Percentiles rank a stretch among this genome's conserved stretches.
Conservation (phyloP, 495 filamentous ascomycete genomes). For the Hypoxylon trugodes region DNA sequence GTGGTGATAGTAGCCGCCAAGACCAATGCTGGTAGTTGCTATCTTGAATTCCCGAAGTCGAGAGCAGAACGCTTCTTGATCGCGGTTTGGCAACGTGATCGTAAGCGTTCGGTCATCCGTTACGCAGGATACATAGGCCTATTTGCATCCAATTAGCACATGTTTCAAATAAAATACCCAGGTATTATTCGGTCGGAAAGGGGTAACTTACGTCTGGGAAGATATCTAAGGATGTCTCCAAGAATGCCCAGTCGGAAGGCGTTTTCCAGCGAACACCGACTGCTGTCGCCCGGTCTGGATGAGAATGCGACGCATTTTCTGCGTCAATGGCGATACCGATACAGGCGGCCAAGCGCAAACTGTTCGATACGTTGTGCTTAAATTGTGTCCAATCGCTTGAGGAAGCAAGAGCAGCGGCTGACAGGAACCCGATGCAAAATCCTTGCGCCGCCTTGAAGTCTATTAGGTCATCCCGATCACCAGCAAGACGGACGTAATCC, state of each 20-base stretch:
- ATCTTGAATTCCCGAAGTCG: not conserved
- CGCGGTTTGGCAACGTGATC: not conserved
- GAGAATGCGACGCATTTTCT: not conserved
- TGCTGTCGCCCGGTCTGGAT: not conserved
- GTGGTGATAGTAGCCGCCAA: constrained; percentile 1
- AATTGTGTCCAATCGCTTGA: not conserved
- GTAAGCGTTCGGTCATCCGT: not conserved
- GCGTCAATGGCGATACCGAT: not conserved
- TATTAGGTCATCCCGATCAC: not conserved
- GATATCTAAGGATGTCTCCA: not conserved
- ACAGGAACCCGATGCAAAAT: constrained; percentile 3
- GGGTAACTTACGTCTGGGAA: not conserved
- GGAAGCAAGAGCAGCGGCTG: not conserved
- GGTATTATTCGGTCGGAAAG: not conserved
- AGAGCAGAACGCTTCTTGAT: constrained; percentile 2
- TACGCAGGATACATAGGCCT: constrained; percentile 2
- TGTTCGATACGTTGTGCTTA: not conserved
- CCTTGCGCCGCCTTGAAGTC: not conserved
- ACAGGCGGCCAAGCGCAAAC: not conserved
- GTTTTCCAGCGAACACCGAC: constrained; percentile 2
- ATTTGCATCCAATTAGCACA: not conserved
- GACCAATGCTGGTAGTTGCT: not conserved
- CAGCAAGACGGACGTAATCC: not conserved
- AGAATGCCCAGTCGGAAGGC: not conserved
- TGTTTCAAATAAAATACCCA: not conserved